Evolutionary conservation across 2,329 filamentous ascomycete species (phyloP).

Genomic region (Juglanconis sp.): DNA sequence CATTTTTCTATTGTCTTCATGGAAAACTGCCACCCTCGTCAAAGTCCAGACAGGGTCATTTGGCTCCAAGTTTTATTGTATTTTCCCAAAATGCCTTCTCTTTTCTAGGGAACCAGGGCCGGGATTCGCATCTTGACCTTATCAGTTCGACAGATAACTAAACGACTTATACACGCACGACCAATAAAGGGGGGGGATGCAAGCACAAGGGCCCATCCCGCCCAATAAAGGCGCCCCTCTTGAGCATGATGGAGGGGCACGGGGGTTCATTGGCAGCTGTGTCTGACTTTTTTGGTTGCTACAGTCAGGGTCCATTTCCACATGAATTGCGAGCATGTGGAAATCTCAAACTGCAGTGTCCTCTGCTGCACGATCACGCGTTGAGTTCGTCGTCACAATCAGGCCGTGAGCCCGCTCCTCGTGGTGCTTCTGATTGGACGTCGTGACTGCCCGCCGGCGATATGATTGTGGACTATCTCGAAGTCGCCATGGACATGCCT

Average conservation of each 20-base stretch:
- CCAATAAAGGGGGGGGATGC: conserved; percentile 17
- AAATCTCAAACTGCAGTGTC: not conserved
- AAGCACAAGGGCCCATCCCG: conserved; percentile 17
- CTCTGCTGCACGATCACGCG: conserved; percentile 5
- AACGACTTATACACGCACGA: conserved; percentile 13
- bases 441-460: not conserved
- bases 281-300: not conserved
- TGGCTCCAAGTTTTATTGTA: too few relatives aligned
- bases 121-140: not conserved
- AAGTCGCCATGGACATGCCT: not conserved
- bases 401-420: conserved; percentile 7
- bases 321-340: not conserved
- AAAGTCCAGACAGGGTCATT: too few relatives aligned
- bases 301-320: not conserved
- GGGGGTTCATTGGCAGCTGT: conserved; percentile 13
- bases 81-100: too few relatives aligned
- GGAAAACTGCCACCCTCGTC: too few relatives aligned
- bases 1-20: not conserved
- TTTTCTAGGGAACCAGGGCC: too few relatives aligned
- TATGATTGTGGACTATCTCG: not conserved
- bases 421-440: conserved; percentile 20
- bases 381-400: not conserved
- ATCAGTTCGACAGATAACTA: not conserved
- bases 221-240: conserved; percentile 11
- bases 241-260: conserved; percentile 10